Evolutionary conservation across 345 rosid species (phyloP), one percentile per base, ranked within the genome.

Genomic region (Viola odorata): DNA sequence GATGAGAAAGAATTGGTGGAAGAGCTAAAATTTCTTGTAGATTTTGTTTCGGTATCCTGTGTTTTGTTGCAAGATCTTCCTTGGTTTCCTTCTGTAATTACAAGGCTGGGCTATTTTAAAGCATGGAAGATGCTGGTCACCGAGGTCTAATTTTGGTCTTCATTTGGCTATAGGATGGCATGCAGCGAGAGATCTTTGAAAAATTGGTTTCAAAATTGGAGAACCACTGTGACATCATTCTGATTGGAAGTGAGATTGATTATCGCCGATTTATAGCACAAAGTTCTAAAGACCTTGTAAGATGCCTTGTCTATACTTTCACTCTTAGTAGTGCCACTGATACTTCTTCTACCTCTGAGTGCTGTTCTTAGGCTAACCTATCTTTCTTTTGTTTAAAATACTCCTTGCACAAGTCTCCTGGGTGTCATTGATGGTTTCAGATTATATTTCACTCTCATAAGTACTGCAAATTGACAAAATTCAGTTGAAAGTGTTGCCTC

Each of bases 121-220:
- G 13, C 32, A 12, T 51, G 37, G n/a, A 8, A 57, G 17, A 49
- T 65, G 61, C 16, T 40, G 41, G 23, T 58, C 41, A 5, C 16
- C 6, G 11, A 15, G 37, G 4, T 40, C 36, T 15, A 44, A 53
- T 63, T 41, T n/a, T 37, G 8, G 52, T 72, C 44, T 55, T 17
- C 50, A 32, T 42, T 38, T 63, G 45, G 48, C 50, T 75, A 56
- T 80, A 89, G 96, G 96, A 91, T 71, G 98, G 96, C 51, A 89
- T 91, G 98, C 96, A 89, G 78, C 78, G 81, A 61, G 92, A 84
- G 68, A 85, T 91, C 66, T 91, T 91, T 69, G 82, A 66, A 47
- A 89, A 91, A 72, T 78, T 91, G 23, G 68, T 89, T 45, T 45
- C 74, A 8, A 89, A 87, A 62, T 67, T 91, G 81, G 89, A 80